Evolutionary conservation across 2,329 filamentous ascomycete species (phyloP).

Genomic region (Claviceps sp.): DNA sequence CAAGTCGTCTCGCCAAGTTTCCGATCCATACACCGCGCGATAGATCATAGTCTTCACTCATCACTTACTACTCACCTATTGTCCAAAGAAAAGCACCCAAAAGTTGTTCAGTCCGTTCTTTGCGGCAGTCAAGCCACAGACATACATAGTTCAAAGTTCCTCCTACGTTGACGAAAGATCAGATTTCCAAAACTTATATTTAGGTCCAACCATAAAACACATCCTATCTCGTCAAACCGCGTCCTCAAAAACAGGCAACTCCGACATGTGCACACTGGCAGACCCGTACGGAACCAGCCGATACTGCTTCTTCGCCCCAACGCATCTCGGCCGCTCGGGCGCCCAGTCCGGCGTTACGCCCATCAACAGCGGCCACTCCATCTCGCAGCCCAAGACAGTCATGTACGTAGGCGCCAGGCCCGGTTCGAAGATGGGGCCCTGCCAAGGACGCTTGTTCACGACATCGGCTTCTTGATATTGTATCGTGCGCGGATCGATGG

Average conservation of each 20-base stretch:
- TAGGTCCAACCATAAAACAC: not conserved
- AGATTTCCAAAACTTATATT: no score
- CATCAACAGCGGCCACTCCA: slow-evolving; percentile 20
- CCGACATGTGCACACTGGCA: slow-evolving; percentile 30
- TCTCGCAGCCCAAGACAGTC: slow-evolving; percentile 23
- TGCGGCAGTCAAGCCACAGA: no score
- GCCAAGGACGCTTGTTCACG: slow-evolving; percentile 1
- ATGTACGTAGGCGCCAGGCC: slow-evolving; percentile 22
- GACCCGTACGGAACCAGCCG: slow-evolving; percentile 31
- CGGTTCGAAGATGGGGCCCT: slow-evolving; percentile 13
- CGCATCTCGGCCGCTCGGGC: slow-evolving; percentile 9
- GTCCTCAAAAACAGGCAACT: slow-evolving; percentile 8
- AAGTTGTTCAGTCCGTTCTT: no score
- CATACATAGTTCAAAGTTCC: no score
- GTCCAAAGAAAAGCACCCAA: no score
- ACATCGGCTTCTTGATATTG: slow-evolving; percentile 9
- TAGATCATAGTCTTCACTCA: no score
- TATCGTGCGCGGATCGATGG: slow-evolving; percentile 14
- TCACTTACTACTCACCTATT: no score
- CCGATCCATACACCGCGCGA: no score
- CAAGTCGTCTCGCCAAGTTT: no score
- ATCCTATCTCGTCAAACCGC: not conserved
- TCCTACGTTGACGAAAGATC: no score
- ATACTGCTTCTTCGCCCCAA: slow-evolving; percentile 18
- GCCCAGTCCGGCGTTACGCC: slow-evolving; percentile 18